Evolutionary conservation across 1,284 basidiomycete species (phyloP).

Genomic region (Ceratobasidium sp.): DNA sequence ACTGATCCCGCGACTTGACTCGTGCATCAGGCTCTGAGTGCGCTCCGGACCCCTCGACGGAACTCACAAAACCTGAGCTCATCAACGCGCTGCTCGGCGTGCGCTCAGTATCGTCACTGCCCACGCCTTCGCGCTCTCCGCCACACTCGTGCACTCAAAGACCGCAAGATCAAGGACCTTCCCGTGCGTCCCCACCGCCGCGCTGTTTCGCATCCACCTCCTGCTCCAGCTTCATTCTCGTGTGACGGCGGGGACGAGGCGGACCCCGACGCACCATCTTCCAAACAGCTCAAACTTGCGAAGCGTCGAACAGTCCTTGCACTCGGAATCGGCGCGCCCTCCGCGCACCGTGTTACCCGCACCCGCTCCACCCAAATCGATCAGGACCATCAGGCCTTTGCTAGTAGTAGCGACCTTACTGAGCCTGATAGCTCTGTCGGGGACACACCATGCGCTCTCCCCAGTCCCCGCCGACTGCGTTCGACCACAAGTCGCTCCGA

Average conservation of each 20-base stretch:
- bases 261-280: conserved; percentile 37
- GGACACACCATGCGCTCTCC: conserved; percentile 19
- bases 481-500: conserved; percentile 29
- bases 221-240: conserved; percentile 31
- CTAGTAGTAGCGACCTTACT: conserved; percentile 30
- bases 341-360: conserved; percentile 26
- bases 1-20: no score
- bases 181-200: conserved; percentile 33
- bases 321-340: background rate
- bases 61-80: conserved; percentile 41
- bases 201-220: conserved; percentile 33
- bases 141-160: conserved; percentile 22
- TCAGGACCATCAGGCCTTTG: conserved; percentile 25
- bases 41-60: conserved; percentile 31
- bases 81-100: conserved; percentile 42
- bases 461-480: conserved; percentile 38
- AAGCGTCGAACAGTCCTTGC: conserved; percentile 30
- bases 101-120: conserved; percentile 34
- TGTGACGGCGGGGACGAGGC: conserved; percentile 43
- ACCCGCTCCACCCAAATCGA: conserved; percentile 36
- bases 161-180: conserved; percentile 41
- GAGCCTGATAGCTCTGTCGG: conserved; percentile 35
- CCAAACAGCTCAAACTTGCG: conserved; percentile 36
- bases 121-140: conserved; percentile 41
- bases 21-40: conserved; percentile 43